These are phyloP conservation scores for Cryphonectria naterciae DNA, from an alignment of 2,329 filamentous ascomycete genomes.

Conservation along the genomic window DNA sequence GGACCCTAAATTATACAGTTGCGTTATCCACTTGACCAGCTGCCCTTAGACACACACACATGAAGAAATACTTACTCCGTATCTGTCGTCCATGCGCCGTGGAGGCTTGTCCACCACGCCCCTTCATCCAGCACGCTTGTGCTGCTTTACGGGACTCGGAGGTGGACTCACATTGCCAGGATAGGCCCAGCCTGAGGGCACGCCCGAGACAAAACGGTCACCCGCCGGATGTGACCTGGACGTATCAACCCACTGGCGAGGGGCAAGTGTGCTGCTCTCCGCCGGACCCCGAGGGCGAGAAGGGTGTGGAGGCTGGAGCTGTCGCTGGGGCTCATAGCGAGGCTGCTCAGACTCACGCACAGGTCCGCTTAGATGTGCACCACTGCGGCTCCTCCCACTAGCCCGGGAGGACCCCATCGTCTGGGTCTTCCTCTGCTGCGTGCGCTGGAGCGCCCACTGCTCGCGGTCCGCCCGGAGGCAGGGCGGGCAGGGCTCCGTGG, in stretches of 20 bases:
- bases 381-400: not conserved
- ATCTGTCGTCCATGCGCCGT: not conserved
- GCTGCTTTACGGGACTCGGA: not conserved
- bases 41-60: not conserved
- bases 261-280: not conserved
- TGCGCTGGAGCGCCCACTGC: not conserved
- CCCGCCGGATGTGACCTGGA: not conserved
- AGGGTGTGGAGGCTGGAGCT: not conserved
- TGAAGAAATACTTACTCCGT: not conserved
- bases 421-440: not conserved
- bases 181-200: conserved; percentile 2
- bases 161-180: not conserved
- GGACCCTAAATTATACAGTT: not conserved
- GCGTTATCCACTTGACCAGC: not conserved
- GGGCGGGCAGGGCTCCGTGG: not conserved
- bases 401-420: not conserved
- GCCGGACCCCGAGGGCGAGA: not conserved
- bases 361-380: not conserved
- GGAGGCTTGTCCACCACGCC: not conserved
- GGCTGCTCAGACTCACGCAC: not conserved
- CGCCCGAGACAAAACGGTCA: not conserved
- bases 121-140: not conserved
- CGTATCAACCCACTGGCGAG: conserved; percentile 8
- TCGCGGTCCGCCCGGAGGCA: not conserved
- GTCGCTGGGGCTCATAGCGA: too few relatives aligned